Conservation (phyloP, 441 rosid species). For the Erodium trifolium region DNA sequence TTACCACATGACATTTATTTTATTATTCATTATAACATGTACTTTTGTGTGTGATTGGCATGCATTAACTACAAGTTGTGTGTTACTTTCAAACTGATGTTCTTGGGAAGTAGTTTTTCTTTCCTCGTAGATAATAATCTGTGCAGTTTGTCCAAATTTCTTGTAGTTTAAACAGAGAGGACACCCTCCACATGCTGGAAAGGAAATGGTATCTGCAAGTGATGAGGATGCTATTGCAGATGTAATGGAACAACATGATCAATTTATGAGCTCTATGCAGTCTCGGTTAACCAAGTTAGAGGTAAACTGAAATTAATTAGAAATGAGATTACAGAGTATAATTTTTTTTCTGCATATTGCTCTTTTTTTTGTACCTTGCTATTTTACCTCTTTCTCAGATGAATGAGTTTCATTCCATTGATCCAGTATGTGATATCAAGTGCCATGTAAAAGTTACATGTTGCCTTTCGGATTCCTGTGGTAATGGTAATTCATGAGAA, state of each 20-base stretch:
- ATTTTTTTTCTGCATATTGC: neutral
- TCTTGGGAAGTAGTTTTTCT: neutral
- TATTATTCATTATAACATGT: neutral
- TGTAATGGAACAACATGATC: slow-evolving; percentile 67
- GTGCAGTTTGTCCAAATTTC: slow-evolving; percentile 15
- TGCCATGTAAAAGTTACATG: neutral
- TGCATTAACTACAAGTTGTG: neutral
- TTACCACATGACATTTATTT: neutral
- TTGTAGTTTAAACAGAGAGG: slow-evolving; percentile 58
- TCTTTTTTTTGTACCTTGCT: neutral
- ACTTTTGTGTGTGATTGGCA: neutral
- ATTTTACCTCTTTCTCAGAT: neutral
- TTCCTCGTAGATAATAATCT: slow-evolving; percentile 17
- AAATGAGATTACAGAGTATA: slow-evolving; percentile 12
- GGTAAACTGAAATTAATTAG: slow-evolving; percentile 38
- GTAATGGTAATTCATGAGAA: neutral
- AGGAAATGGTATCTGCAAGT: slow-evolving; percentile 41
- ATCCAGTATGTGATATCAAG: neutral
- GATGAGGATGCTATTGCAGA: slow-evolving; percentile 71
- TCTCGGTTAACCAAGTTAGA: slow-evolving; percentile 88
- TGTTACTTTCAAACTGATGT: neutral
- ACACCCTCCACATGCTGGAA: slow-evolving; percentile 38
- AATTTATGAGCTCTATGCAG: slow-evolving; percentile 80
- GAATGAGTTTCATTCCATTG: neutral
- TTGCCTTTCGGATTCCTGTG: neutral